Conservation (phyloP, 2,329 filamentous ascomycete genomes). For the Pseudopyrenochaeta lycopersici region DNA sequence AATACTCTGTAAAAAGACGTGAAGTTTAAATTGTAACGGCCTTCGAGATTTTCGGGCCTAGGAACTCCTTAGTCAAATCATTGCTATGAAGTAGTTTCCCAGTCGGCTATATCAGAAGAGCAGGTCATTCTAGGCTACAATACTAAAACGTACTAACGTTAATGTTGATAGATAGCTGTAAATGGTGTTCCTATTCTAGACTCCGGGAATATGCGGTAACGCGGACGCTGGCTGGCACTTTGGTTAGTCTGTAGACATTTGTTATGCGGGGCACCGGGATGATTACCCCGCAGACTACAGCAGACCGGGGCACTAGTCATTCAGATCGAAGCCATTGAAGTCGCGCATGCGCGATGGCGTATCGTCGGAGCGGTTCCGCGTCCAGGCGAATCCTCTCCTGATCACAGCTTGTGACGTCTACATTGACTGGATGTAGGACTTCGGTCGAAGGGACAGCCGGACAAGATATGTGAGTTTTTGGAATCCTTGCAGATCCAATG, state of each 20-base stretch:
- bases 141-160: neutral
- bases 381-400: slow-evolving; percentile 1
- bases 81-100: no score
- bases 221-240: neutral
- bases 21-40: no score
- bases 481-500: neutral
- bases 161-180: neutral
- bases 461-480: neutral
- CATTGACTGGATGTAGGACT: slow-evolving; percentile 3
- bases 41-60: no score
- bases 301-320: slow-evolving; percentile 14
- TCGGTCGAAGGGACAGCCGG: slow-evolving; percentile 21
- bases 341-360: slow-evolving; percentile 17
- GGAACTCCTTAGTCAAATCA: no score
- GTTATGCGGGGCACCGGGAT: slow-evolving; percentile 27
- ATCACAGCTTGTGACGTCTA: slow-evolving; percentile 11
- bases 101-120: no score
- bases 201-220: slow-evolving; percentile 19
- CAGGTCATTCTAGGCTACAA: no score
- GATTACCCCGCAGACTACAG: slow-evolving; percentile 29
- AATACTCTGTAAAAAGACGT: no score
- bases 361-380: slow-evolving; percentile 15
- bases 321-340: slow-evolving; percentile 18
- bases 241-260: neutral
- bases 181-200: slow-evolving; percentile 3